Conservation (phyloP, 352 stramenopile species). For the Globisporangium ultimum region DNA sequence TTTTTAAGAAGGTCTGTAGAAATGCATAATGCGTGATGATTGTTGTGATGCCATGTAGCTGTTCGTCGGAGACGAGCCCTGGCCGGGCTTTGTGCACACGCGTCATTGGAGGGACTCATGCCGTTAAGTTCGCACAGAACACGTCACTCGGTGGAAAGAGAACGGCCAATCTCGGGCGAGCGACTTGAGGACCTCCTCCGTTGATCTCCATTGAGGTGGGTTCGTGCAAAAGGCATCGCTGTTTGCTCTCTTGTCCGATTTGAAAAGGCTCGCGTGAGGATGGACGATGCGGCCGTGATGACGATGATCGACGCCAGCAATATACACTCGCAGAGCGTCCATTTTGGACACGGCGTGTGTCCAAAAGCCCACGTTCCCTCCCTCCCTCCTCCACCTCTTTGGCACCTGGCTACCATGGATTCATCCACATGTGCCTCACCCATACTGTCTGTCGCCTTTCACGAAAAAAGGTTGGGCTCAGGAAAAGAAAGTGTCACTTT, state of each 20-base stretch:
- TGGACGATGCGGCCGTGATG: not conserved
- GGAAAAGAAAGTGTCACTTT: too few species aligned
- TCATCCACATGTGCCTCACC: too few species aligned
- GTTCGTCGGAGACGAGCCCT: not conserved
- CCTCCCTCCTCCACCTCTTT: too few species aligned
- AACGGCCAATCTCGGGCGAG: not conserved
- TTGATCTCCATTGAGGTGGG: not conserved
- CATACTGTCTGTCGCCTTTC: too few species aligned
- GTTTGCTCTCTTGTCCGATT: not conserved
- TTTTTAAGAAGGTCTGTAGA: too few species aligned
- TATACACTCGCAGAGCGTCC: too few species aligned
- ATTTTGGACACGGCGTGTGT: not conserved
- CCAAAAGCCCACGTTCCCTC: not conserved
- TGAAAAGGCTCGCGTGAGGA: not conserved
- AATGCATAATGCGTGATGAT: too few species aligned
- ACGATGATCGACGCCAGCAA: too few species aligned
- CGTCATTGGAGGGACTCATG: not conserved
- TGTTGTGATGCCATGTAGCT: too few species aligned
- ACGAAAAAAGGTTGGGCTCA: too few species aligned
- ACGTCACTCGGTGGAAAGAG: not conserved
- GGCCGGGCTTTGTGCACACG: not conserved
- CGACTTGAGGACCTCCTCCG: not conserved
- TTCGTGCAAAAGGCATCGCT: not conserved
- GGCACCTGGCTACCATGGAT: too few species aligned
- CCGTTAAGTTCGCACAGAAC: slow-evolving; percentile 2